Evolutionary conservation across 768 basidiomycete species (phyloP).

Genomic region (Russula virescens): DNA sequence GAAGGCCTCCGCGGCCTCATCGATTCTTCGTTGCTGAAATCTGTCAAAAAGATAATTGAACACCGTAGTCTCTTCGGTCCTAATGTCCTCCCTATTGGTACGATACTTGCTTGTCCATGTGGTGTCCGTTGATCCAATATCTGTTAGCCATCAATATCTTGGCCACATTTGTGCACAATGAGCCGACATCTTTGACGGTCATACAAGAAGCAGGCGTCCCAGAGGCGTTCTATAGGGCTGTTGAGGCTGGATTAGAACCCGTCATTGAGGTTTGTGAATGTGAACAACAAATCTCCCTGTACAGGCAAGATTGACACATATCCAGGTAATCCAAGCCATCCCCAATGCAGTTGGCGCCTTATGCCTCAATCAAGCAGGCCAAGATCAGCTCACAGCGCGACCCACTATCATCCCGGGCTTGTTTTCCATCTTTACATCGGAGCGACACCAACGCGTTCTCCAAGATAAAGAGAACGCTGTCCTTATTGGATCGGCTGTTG

Average conservation of each 20-base stretch:
- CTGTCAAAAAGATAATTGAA: slow-evolving; percentile 83
- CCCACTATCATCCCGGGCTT: slow-evolving; percentile 81
- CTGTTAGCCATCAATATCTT: slow-evolving; percentile 82
- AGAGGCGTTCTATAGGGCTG: slow-evolving; percentile 78
- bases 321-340: slow-evolving; percentile 83
- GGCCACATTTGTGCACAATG: slow-evolving; percentile 97
- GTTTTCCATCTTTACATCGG: slow-evolving; percentile 81
- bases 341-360: slow-evolving; percentile 95
- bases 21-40: slow-evolving; percentile 79
- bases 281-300: not conserved
- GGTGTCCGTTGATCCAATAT: slow-evolving; percentile 20
- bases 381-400: slow-evolving; percentile 69
- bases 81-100: slow-evolving; percentile 79
- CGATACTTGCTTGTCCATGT: slow-evolving; percentile 26
- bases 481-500: slow-evolving; percentile 81
- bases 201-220: slow-evolving; percentile 92
- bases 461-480: slow-evolving; percentile 92
- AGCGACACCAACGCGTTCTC: slow-evolving; percentile 73
- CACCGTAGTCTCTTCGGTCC: slow-evolving; percentile 81
- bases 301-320: not conserved
- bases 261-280: slow-evolving; percentile 65
- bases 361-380: slow-evolving; percentile 88
- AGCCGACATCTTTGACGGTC: slow-evolving; percentile 88
- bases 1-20: slow-evolving; percentile 94
- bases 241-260: slow-evolving; percentile 81